Evolutionary conservation across 1,139 yeast genomes (phyloP).

Genomic region (Zhuliangozyma parablackwelliae): DNA sequence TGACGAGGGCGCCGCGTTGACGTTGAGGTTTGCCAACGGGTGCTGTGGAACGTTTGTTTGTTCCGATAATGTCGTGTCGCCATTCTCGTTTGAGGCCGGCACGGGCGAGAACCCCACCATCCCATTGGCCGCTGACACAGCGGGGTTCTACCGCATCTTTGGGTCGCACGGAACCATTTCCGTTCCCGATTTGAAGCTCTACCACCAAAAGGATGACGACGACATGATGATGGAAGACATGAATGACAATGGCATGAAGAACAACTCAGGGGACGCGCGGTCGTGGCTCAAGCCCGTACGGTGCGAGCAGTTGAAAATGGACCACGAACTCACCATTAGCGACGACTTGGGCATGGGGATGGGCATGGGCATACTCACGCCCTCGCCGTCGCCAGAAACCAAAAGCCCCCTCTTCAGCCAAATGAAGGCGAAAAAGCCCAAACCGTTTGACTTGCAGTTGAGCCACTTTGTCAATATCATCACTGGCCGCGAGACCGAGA

Average conservation of each 20-base stretch:
- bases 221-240: background rate
- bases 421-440: slow-evolving; percentile 9
- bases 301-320: slow-evolving; percentile 16
- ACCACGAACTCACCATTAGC: slow-evolving; percentile 4
- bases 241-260: slow-evolving; percentile 2
- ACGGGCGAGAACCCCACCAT: slow-evolving; percentile 41
- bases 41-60: slow-evolving; percentile 37
- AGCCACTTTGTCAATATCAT: slow-evolving; percentile 24
- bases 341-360: slow-evolving; percentile 1
- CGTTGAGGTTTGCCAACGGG: slow-evolving; percentile 29
- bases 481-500: slow-evolving; percentile 25
- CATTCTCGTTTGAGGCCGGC: slow-evolving; percentile 37
- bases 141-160: slow-evolving; percentile 35
- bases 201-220: slow-evolving; percentile 20
- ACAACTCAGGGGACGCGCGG: slow-evolving; percentile 9
- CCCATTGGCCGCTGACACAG: slow-evolving; percentile 23
- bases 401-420: slow-evolving; percentile 27
- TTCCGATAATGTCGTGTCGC: slow-evolving; percentile 35
- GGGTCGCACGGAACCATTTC: slow-evolving; percentile 37
- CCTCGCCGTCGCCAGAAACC: slow-evolving; percentile 23
- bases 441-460: slow-evolving; percentile 38
- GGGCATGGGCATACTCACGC: slow-evolving; percentile 16
- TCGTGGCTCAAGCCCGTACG: slow-evolving; percentile 33
- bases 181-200: slow-evolving; percentile 33
- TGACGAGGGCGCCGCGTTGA: slow-evolving; percentile 41